These are phyloP conservation scores for Microstroma glucosiphilum DNA, from an alignment of 1,284 basidiomycete species.

Conservation along the genomic window DNA sequence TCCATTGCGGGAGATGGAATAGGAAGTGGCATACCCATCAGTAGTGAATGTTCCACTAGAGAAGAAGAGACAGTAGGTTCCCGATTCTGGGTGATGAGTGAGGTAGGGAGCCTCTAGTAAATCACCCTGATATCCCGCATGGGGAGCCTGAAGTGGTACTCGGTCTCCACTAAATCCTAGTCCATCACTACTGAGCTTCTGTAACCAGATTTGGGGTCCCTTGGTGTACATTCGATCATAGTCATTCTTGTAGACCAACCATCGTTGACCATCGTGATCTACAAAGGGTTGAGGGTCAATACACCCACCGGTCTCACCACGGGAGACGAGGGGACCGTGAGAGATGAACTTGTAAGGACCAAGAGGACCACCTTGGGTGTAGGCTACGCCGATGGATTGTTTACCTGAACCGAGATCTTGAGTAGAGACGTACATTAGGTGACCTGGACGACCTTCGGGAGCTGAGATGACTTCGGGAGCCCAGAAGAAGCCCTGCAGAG, in stretches of 20 bases:
- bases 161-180: constrained; percentile 27
- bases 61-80: constrained; percentile 38
- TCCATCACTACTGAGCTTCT: constrained; percentile 31
- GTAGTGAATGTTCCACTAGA: constrained; percentile 33
- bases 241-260: constrained; percentile 31
- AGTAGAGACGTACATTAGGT: constrained; percentile 34
- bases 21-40: constrained; percentile 30
- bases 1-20: constrained; percentile 27
- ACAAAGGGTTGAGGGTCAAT: constrained; percentile 38
- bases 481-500: constrained; percentile 26
- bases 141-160: constrained; percentile 25
- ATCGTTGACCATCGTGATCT: constrained; percentile 28
- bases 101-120: constrained; percentile 38
- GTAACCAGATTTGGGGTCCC: constrained; percentile 34
- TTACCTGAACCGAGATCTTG: constrained; percentile 23
- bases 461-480: constrained; percentile 34
- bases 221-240: constrained; percentile 28
- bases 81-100: constrained; percentile 21
- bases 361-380: constrained; percentile 16
- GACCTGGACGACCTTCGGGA: constrained; percentile 26
- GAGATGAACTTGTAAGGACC: constrained; percentile 33
- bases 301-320: constrained; percentile 27
- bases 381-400: constrained; percentile 37
- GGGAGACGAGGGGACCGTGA: constrained; percentile 26
- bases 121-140: constrained; percentile 22